A percentile compares a stretch with the other conserved stretches of the same genome.
Conservation (phyloP, 169 alveolate genomes). For the Eimeria necatrix region DNA sequence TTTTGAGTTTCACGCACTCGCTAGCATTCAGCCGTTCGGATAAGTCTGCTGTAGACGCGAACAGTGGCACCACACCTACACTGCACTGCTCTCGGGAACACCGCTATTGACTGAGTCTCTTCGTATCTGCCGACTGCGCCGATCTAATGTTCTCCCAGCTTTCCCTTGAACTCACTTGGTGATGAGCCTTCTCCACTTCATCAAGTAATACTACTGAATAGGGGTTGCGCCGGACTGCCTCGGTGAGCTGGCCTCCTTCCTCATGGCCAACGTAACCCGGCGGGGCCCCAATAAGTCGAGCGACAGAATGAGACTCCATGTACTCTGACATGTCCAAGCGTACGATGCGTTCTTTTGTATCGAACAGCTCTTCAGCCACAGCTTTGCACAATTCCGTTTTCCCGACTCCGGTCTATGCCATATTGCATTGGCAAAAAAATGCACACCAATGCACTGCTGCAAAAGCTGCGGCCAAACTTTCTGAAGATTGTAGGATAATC, state of each 20-base stretch:
- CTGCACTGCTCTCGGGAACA: not conserved
- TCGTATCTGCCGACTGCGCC: not conserved
- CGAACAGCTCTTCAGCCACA: slow-evolving; percentile 93
- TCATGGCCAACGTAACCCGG: slow-evolving; percentile 96
- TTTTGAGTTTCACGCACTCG: not conserved
- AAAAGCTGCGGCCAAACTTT: no score
- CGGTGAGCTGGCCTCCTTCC: slow-evolving; percentile 95
- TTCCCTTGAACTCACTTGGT: slow-evolving; percentile 87
- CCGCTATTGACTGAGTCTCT: not conserved
- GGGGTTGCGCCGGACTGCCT: slow-evolving; percentile 93
- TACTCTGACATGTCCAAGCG: slow-evolving; percentile 93
- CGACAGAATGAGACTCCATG: slow-evolving; percentile 90
- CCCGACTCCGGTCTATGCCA: slow-evolving; percentile 94
- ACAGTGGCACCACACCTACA: not conserved
- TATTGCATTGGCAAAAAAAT: slow-evolving; percentile 83
- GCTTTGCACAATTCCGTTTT: slow-evolving; percentile 95
- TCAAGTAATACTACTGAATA: slow-evolving; percentile 94
- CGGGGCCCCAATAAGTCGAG: slow-evolving; percentile 94
- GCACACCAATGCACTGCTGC: no score
- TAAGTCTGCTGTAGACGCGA: not conserved
- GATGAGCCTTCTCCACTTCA: slow-evolving; percentile 96
- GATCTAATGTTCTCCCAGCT: not conserved
- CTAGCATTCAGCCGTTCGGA: not conserved
- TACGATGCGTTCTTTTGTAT: slow-evolving; percentile 85
- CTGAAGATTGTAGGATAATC: no score